Base-by-base conservation (phyloP, 2,329 filamentous ascomycete genomes). In the Lizonia empirigonia region DNA sequence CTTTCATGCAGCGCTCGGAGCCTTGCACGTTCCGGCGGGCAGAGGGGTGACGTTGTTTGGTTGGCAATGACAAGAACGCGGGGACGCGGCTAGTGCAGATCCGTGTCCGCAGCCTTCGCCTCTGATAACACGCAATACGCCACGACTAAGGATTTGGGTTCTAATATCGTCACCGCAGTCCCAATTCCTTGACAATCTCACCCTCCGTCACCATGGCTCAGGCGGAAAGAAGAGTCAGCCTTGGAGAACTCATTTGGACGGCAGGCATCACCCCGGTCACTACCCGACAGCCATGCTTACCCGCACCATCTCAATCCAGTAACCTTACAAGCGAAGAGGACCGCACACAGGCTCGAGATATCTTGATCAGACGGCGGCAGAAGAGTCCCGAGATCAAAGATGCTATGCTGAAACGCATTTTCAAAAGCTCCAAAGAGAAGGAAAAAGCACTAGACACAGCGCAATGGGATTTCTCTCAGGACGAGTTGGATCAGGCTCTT, bases 351-450 rank as follows among this genome's bases (percentile, higher is more conserved):
- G 70, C 69, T 18, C 63, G 64, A 36, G 59, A 58, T n/a, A 55
- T 73, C 6, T 53, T 73, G 8, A 58, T 70, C 20, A 62, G 68
- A 5, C 65, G 68, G 39, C 62, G 69, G 29, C 59, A 58, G 18
- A 68, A 62, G 19, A 62, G 63, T 16, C 65, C 67, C 33, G 66
- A 69, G 29, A 68, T 61, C 51, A 62, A 62, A 36, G 62, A 68
- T 41, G 65, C 64, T 38, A 60, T 69, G 30, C 47, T 73, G 44
- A 73, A 71, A 54, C 64, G 60, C 33, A 67, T 73, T 7, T 73
- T 73, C 56, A 67, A 60, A 36, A 68, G 63, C 24, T 69, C 70
- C 4, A 71, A 70, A 50, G 66, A 69, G 30, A 72, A 73, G 50
- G 67, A 68, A 9, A 70, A 65, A 49, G 67, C 71, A 24, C 51